Evolutionary conservation across 139 green algal genomes (phyloP).

Genomic region (Chlamydomonas sp.): DNA sequence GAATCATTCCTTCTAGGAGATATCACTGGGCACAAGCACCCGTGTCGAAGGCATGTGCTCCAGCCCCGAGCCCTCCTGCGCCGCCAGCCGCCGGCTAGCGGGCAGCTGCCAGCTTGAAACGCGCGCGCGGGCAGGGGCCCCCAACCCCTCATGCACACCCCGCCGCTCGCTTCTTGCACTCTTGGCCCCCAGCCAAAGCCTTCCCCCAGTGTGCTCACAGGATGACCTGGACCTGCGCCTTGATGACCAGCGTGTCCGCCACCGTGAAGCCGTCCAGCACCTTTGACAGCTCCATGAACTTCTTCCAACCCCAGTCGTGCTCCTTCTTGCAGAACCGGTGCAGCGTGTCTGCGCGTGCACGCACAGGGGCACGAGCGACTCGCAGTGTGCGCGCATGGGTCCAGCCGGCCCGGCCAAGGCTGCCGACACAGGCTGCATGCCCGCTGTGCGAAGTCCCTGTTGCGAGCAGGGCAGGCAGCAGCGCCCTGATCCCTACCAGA

Average conservation of each 20-base stretch:
- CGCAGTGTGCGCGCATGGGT: neutral
- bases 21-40: too few species aligned
- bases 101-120: too few species aligned
- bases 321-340: constrained; percentile 99
- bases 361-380: too few species aligned
- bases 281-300: constrained; percentile 95
- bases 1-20: too few species aligned
- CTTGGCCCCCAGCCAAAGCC: neutral
- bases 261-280: constrained; percentile 95
- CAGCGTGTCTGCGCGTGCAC: constrained; percentile 84
- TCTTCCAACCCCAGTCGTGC: constrained; percentile 99
- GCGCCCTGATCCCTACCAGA: constrained; percentile 63
- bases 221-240: constrained; percentile 95
- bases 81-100: too few species aligned
- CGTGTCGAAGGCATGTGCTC: too few species aligned
- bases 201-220: constrained; percentile 50
- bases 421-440: too few species aligned
- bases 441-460: neutral
- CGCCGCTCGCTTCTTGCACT: too few species aligned
- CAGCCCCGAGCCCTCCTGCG: too few species aligned
- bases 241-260: constrained; percentile 95
- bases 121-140: too few species aligned
- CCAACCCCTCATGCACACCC: too few species aligned
- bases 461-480: constrained; percentile 3
- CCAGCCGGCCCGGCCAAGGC: too few species aligned